Evolutionary conservation across 768 basidiomycete species (phyloP), one percentile per base, ranked within the genome.

Genomic region (Dentipellis fragilis): DNA sequence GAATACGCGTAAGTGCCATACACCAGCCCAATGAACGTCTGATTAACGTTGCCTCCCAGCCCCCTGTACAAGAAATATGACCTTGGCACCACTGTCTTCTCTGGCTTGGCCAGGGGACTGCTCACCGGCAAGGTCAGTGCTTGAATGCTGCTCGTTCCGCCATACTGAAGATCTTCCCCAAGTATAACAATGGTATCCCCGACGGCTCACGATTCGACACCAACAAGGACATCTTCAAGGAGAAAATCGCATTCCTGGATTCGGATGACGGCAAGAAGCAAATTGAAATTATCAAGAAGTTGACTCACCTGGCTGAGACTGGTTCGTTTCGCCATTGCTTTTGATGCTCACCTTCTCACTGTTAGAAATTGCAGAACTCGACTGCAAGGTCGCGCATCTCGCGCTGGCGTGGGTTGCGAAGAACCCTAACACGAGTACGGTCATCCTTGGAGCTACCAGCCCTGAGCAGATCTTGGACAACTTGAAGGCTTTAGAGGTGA

Each of bases 361-460:
- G 49, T n/a, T 54, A 56, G 5, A 7, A 45, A 8, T n/a, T 23
- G 58, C 62, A 70, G 70, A 75, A 59, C 68, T 83, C n/a, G 77
- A 69, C 12, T 73, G 71, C 53, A 75, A 69, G 17, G 71, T 76
- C 58, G 69, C 75, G n/a, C 72, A 74, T 40, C 69, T 83, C 49
- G 75, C 83, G 1, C 70, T 84, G 55, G 82, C 83, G 19, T 84
- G 81, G 81, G 67, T 75, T 7, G 71, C 75, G 9, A 69, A 65
- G 58, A 76, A 80, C 64, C 72, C 74, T n/a, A 75, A 75, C 65
- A 76, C 74, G 45, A 69, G 71, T 54, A 75, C 72, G 16, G 70
- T 77, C 52, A 76, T 79, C 56, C 69, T 79, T 40, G 77, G 79
- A 6, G 76, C 75, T 4, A 72, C 75, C 40, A 77, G 71, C 58